These are phyloP conservation scores for Elsinoe ampelina DNA, from an alignment of 2,329 filamentous ascomycete species.

Conservation along the genomic window DNA sequence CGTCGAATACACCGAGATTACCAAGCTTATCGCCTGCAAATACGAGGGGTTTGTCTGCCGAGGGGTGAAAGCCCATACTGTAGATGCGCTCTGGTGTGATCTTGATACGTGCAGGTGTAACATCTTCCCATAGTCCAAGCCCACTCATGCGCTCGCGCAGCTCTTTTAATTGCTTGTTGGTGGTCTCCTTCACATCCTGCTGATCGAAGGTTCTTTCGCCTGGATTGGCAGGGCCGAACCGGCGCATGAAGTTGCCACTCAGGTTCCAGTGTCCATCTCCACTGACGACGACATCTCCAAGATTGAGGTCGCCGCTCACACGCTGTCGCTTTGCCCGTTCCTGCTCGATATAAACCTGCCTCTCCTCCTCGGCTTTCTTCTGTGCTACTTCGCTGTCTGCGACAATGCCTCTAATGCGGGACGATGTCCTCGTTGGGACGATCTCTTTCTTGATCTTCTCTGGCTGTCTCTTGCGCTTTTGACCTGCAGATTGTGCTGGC, in stretches of 20 bases:
- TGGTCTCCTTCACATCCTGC: conserved; percentile 72
- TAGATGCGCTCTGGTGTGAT: conserved; percentile 84
- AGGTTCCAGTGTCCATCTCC: conserved; percentile 63
- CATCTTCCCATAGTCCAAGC: conserved; percentile 72
- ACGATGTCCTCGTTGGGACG: conserved; percentile 50
- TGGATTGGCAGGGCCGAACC: conserved; percentile 65
- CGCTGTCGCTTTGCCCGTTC: conserved; percentile 54
- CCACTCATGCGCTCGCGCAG: conserved; percentile 68
- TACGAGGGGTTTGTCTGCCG: conserved; percentile 71
- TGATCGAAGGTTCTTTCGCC: conserved; percentile 77
- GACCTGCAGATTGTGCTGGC: conserved; percentile 35
- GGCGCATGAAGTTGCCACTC: conserved; percentile 56
- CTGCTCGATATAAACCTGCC: conserved; percentile 46
- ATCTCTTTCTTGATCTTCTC: conserved; percentile 50
- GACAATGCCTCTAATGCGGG: conserved; percentile 52
- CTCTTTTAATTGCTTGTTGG: conserved; percentile 63
- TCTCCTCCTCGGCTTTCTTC: conserved; percentile 58
- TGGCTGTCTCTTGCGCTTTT: conserved; percentile 32
- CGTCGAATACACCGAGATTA: conserved; percentile 83
- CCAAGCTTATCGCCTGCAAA: conserved; percentile 94
- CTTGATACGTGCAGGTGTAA: conserved; percentile 74
- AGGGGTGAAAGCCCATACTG: conserved; percentile 79
- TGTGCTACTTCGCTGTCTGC: conserved; percentile 60
- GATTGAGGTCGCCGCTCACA: conserved; percentile 57
- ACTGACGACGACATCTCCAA: conserved; percentile 70